Conservation (phyloP, 495 filamentous ascomycete species). For the Corynascus novoguineensis region DNA sequence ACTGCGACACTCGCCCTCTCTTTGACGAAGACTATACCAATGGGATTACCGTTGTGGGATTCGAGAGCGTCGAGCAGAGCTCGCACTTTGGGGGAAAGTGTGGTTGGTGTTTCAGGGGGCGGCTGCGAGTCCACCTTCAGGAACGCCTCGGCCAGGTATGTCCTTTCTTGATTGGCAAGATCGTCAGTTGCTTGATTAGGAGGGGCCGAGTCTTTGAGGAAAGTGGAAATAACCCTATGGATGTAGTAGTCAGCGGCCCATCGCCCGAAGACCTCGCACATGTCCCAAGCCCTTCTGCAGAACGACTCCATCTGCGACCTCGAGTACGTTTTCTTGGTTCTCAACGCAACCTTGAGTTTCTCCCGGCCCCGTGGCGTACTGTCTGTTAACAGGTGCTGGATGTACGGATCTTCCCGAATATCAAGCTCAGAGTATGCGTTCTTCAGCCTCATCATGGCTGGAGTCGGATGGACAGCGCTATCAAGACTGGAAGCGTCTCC, state of each 20-base stretch:
- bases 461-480: conserved; percentile 14
- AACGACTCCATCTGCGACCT: conserved; percentile 59
- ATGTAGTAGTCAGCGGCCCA: conserved; percentile 75
- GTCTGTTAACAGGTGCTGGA: conserved; percentile 46
- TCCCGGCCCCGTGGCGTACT: conserved; percentile 30
- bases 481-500: conserved; percentile 8
- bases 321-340: conserved; percentile 57
- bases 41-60: conserved; percentile 43
- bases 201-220: conserved; percentile 28
- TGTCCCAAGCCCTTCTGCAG: conserved; percentile 40
- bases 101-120: conserved; percentile 19
- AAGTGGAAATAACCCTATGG: conserved; percentile 46
- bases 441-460: conserved; percentile 32
- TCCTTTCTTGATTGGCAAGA: conserved; percentile 49
- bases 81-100: conserved; percentile 50
- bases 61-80: conserved; percentile 49
- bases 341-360: conserved; percentile 43
- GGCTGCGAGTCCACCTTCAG: conserved; percentile 36
- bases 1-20: conserved; percentile 66
- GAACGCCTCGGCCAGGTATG: conserved; percentile 55
- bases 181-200: conserved; percentile 31
- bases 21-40: conserved; percentile 73
- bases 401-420: conserved; percentile 64
- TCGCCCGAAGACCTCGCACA: conserved; percentile 62
- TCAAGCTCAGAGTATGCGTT: conserved; percentile 45